Percentiles rank a stretch among this genome's conserved stretches.
These are phyloP conservation scores for Aspergillus egyptiacus DNA, from an alignment of 495 filamentous ascomycete species.

Conservation along the genomic window DNA sequence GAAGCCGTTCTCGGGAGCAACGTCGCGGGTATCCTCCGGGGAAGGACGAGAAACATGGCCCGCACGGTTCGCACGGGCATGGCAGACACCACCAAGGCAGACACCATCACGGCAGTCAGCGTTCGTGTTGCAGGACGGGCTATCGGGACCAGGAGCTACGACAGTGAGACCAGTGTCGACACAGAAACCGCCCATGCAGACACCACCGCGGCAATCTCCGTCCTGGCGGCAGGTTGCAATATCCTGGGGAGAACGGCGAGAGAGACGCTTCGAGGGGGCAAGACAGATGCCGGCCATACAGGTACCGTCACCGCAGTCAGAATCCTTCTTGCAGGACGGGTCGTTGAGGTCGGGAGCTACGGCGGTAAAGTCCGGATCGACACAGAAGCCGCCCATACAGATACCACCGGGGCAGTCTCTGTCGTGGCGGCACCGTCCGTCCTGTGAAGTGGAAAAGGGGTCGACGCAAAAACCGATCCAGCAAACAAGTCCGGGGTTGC, in stretches of 20 bases:
- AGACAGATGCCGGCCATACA: neutral
- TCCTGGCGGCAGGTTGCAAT: neutral
- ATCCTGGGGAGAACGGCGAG: neutral
- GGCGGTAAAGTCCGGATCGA: neutral
- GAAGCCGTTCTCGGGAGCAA: too few species aligned
- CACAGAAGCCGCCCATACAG: neutral
- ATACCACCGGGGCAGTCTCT: neutral
- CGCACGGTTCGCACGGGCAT: neutral
- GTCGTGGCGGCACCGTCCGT: neutral
- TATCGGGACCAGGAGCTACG: neutral
- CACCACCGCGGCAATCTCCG: constrained; percentile 1
- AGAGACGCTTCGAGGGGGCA: neutral
- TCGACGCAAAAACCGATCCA: too few species aligned
- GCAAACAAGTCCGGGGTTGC: too few species aligned
- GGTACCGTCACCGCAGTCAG: neutral
- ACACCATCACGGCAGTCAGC: neutral
- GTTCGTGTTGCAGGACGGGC: neutral
- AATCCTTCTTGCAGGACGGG: neutral
- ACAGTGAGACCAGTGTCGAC: too few species aligned
- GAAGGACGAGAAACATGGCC: neutral
- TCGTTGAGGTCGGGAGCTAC: neutral
- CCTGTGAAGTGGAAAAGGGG: too few species aligned
- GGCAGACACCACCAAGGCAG: neutral
- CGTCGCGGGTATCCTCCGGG: too few species aligned
- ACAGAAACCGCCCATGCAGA: too few species aligned